These are phyloP conservation scores for Plasmodium inui DNA, from an alignment of 169 alveolate species.

Conservation along the genomic window DNA sequence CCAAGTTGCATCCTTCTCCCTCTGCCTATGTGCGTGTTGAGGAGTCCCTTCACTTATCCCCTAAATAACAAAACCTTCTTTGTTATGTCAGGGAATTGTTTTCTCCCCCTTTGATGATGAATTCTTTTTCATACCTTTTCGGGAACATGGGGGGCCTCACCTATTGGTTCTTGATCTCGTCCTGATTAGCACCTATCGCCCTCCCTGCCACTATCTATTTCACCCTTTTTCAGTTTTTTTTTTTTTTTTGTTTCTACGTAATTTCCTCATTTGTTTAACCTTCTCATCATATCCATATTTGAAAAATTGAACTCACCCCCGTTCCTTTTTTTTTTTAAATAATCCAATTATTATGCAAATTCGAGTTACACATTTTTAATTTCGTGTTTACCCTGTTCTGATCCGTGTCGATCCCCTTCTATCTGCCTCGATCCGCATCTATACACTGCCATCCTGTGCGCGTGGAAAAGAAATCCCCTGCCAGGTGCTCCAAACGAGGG, in stretches of 20 bases:
- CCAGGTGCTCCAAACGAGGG: neutral
- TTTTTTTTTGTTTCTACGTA: neutral
- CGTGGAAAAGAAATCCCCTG: neutral
- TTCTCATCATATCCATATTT: neutral
- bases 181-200: neutral
- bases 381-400: neutral
- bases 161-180: neutral
- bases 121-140: neutral
- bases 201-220: neutral
- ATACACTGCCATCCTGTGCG: neutral
- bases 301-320: neutral
- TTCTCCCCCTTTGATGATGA: neutral
- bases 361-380: neutral
- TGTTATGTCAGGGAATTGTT: neutral
- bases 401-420: neutral
- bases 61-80: neutral
- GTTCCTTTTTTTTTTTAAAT: neutral
- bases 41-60: neutral
- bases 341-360: neutral
- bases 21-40: neutral
- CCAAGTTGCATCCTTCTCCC: neutral
- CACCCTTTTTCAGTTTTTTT: neutral
- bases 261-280: neutral
- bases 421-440: neutral
- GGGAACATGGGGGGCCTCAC: neutral